These are phyloP conservation scores for Leccinum sublutescens DNA, from an alignment of 768 basidiomycete species.

Conservation along the genomic window DNA sequence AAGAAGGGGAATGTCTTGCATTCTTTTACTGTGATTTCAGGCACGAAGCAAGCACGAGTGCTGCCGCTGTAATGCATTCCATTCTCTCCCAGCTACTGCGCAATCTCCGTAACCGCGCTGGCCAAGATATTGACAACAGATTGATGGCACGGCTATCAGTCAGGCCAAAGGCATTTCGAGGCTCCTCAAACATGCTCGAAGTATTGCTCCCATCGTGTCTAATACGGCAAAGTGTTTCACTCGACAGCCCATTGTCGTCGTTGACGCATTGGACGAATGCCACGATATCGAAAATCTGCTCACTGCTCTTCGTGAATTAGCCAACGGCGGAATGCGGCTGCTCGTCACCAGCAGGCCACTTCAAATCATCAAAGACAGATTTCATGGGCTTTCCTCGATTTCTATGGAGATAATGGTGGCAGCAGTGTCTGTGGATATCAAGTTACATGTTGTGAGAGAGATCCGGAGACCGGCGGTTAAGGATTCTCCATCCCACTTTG, in stretches of 20 bases:
- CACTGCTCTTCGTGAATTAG: background rate
- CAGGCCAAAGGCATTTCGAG: background rate
- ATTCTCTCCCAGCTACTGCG: constrained; percentile 15
- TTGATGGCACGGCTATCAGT: background rate
- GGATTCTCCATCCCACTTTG: background rate
- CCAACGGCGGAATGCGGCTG: background rate
- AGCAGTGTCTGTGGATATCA: constrained; percentile 8
- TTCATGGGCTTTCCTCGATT: constrained; percentile 2
- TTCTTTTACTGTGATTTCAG: constrained; percentile 24
- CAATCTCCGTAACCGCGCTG: background rate
- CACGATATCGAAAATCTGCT: background rate
- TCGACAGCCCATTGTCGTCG: constrained; percentile 3
- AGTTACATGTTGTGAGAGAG: constrained; percentile 3
- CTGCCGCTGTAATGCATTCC: constrained; percentile 6
- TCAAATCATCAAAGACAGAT: constrained; percentile 3
- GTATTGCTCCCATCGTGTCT: background rate
- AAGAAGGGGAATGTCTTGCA: background rate
- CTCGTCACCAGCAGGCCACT: constrained; percentile 16
- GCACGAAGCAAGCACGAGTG: background rate
- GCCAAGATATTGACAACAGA: background rate
- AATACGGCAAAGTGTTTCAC: background rate
- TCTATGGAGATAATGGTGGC: constrained; percentile 1
- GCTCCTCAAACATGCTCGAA: background rate
- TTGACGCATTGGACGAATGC: constrained; percentile 24
- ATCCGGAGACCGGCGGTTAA: constrained; percentile 3